Evolutionary conservation across 495 filamentous ascomycete species (phyloP).

Genomic region (Aspergillus coremiiformis): DNA sequence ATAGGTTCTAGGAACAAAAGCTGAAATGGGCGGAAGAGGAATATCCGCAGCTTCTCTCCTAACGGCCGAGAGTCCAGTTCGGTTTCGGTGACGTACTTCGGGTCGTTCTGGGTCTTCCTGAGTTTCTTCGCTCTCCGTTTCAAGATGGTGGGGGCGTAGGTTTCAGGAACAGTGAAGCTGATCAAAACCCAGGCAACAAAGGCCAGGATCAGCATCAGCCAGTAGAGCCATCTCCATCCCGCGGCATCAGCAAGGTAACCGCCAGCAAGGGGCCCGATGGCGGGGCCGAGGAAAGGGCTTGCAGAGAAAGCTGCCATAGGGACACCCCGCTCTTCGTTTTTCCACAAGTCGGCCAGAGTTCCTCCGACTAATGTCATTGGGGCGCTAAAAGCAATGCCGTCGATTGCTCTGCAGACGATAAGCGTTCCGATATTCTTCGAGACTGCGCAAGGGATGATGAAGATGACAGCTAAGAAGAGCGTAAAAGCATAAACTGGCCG

Average conservation of each 20-base stretch:
- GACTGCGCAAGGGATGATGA: conserved; percentile 71
- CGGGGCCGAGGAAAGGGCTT: conserved; percentile 71
- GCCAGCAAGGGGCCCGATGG: conserved; percentile 64
- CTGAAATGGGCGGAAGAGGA: conserved; percentile 70
- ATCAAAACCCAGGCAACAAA: conserved; percentile 61
- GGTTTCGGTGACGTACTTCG: conserved; percentile 59
- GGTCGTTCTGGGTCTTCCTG: conserved; percentile 56
- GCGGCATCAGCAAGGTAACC: conserved; percentile 61
- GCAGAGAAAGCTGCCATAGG: conserved; percentile 83
- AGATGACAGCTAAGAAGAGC: conserved; percentile 59
- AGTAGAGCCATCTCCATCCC: conserved; percentile 83
- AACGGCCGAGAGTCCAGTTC: conserved; percentile 65
- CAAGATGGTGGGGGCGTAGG: conserved; percentile 67
- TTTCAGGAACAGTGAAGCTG: conserved; percentile 75
- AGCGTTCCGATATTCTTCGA: conserved; percentile 67
- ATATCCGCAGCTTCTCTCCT: conserved; percentile 53
- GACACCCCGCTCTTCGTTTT: conserved; percentile 71
- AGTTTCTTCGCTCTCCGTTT: conserved; percentile 57
- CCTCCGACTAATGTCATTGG: conserved; percentile 81
- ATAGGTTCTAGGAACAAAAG: conserved; percentile 73
- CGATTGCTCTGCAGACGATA: conserved; percentile 63
- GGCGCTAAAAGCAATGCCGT: conserved; percentile 74
- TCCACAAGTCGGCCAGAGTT: conserved; percentile 74
- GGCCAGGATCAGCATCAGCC: conserved; percentile 68
- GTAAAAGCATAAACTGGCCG: conserved; percentile 53